phyloP scores from a whole-genome alignment of 2,329 filamentous ascomycete genomes.

The Ceratocystis lukuohia region DNA sequence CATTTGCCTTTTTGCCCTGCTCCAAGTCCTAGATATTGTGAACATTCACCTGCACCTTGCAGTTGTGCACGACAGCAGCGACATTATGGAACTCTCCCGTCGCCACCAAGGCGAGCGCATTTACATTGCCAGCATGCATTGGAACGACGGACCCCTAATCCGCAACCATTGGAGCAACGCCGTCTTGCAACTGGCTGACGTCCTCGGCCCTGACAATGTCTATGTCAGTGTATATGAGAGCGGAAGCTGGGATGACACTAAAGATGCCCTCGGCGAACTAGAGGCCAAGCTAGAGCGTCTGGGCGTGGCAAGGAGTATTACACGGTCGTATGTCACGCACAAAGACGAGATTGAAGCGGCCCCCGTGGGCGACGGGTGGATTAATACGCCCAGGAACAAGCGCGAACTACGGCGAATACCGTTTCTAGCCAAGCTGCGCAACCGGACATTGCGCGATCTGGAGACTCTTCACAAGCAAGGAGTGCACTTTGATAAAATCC shows the following conservation, averaged over 20 bases:
- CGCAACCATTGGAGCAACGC: slow-evolving; percentile 49
- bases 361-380: slow-evolving; percentile 44
- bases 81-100: slow-evolving; percentile 16
- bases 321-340: slow-evolving; percentile 46
- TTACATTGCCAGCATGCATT: slow-evolving; percentile 57
- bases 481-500: slow-evolving; percentile 41
- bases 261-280: slow-evolving; percentile 44
- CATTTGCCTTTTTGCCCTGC: slow-evolving; percentile 27
- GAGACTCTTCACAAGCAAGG: slow-evolving; percentile 37
- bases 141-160: slow-evolving; percentile 50
- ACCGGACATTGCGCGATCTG: slow-evolving; percentile 48
- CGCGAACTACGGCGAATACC: slow-evolving; percentile 53
- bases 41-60: slow-evolving; percentile 28
- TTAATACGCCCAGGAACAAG: slow-evolving; percentile 40
- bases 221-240: slow-evolving; percentile 56
- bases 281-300: slow-evolving; percentile 39
- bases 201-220: slow-evolving; percentile 49
- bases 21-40: slow-evolving; percentile 31
- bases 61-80: slow-evolving; percentile 12
- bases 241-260: slow-evolving; percentile 56
- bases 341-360: slow-evolving; percentile 38
- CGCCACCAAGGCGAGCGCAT: slow-evolving; percentile 32
- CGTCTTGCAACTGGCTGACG: slow-evolving; percentile 41
- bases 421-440: slow-evolving; percentile 51
- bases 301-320: slow-evolving; percentile 41